Evolutionary conservation across 179 eudicot species (phyloP).

Genomic region (Silene noctiflora): DNA sequence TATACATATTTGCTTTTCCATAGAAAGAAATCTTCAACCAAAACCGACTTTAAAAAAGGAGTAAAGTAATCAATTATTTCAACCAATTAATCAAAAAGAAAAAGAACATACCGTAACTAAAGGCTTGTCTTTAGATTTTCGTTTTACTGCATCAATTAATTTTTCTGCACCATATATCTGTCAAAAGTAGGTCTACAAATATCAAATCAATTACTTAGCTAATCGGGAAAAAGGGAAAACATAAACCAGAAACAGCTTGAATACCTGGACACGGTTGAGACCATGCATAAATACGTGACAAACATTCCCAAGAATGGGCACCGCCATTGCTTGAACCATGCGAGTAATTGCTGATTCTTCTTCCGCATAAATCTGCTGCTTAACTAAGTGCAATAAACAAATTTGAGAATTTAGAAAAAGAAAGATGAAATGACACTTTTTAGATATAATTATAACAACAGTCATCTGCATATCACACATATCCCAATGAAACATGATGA

Average conservation of each 20-base stretch:
- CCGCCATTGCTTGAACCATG: constrained; percentile 82
- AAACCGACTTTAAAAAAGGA: background rate
- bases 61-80: background rate
- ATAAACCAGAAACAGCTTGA: background rate
- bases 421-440: background rate
- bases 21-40: background rate
- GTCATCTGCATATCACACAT: background rate
- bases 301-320: constrained; percentile 84
- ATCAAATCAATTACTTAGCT: background rate
- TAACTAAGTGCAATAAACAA: constrained; percentile 39
- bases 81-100: background rate
- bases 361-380: constrained; percentile 54
- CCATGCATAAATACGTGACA: constrained; percentile 98
- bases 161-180: constrained; percentile 94
- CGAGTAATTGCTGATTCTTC: constrained; percentile 70
- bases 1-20: background rate
- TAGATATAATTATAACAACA: background rate
- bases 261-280: constrained; percentile 75
- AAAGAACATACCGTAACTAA: constrained; percentile 60
- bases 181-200: constrained; percentile 16
- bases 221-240: background rate
- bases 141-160: constrained; percentile 51
- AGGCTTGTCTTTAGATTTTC: constrained; percentile 62
- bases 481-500: background rate
- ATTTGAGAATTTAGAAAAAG: background rate